Percentiles rank a stretch among this genome's conserved stretches.
phyloP scores from a whole-genome alignment of 1,284 basidiomycete genomes.

The Schizophyllum amplum region DNA sequence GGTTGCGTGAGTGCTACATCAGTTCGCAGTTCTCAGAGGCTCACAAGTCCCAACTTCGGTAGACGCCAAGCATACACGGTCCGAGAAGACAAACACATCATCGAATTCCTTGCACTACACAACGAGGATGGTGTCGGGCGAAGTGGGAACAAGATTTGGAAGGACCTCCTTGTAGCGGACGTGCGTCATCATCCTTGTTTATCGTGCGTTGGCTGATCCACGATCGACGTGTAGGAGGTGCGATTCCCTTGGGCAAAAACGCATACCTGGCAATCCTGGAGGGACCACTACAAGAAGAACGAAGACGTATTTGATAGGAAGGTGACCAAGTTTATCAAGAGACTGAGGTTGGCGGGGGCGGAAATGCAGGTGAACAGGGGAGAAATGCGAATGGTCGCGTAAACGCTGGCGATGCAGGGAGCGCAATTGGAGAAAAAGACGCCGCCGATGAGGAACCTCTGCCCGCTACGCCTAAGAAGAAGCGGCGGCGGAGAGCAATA shows the following conservation, averaged over 20 bases:
- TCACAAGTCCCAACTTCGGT: neutral
- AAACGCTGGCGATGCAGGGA: too few relatives aligned
- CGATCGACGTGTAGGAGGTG: neutral
- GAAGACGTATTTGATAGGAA: slow-evolving; percentile 35
- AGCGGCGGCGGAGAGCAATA: neutral
- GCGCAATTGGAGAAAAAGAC: too few relatives aligned
- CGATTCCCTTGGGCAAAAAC: slow-evolving; percentile 45
- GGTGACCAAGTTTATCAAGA: slow-evolving; percentile 24
- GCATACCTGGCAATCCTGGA: slow-evolving; percentile 65
- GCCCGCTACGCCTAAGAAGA: neutral
- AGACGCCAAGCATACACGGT: neutral
- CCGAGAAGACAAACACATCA: neutral
- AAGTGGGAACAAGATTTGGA: neutral
- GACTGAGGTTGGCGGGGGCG: neutral
- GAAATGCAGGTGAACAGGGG: neutral
- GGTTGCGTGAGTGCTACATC: too few relatives aligned
- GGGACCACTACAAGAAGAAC: slow-evolving; percentile 59
- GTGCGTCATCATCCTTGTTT: too few relatives aligned
- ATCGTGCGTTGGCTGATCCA: too few relatives aligned
- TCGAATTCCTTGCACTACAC: neutral
- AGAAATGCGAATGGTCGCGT: too few relatives aligned
- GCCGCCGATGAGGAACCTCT: neutral
- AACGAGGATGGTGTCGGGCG: neutral
- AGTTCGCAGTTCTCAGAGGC: too few relatives aligned
- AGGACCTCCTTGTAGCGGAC: neutral